These are phyloP conservation scores for Trichoderma gamsii DNA, from an alignment of 495 filamentous ascomycete species.

Conservation along the genomic window DNA sequence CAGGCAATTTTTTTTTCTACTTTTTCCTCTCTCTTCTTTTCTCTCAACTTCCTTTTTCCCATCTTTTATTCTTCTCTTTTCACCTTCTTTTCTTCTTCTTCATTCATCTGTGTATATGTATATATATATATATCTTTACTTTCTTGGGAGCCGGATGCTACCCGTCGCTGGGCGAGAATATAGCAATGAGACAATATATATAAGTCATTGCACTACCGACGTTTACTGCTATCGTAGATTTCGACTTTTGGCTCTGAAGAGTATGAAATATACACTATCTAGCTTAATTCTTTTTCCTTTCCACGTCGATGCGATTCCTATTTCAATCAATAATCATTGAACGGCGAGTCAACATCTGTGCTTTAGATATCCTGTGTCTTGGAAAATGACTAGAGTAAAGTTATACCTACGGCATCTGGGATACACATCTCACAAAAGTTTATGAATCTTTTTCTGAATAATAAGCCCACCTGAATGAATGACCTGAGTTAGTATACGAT, in stretches of 20 bases:
- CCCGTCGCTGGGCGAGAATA: not conserved
- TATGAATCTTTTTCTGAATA: not conserved
- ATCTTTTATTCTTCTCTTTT: too few species aligned
- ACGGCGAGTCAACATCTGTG: too few species aligned
- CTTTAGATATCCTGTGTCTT: too few species aligned
- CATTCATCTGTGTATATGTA: not conserved
- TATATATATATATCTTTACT: not conserved
- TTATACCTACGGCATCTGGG: not conserved
- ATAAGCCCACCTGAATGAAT: not conserved
- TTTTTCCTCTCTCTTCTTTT: too few species aligned
- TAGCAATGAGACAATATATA: too few species aligned
- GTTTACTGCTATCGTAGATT: not conserved
- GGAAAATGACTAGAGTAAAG: too few species aligned
- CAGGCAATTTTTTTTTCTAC: not conserved
- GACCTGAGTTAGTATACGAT: not conserved
- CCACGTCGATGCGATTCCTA: too few species aligned
- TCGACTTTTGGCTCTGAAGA: not conserved
- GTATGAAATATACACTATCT: not conserved
- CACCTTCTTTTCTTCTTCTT: not conserved
- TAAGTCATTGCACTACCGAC: not conserved
- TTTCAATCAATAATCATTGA: not conserved
- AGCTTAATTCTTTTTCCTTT: not conserved
- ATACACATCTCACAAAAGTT: not conserved
- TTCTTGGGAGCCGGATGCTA: slow-evolving; percentile 1
- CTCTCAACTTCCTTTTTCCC: not conserved